phyloP scores from a whole-genome alignment of 2,329 filamentous ascomycete species.

The Trichophyton mentagrophytes region DNA sequence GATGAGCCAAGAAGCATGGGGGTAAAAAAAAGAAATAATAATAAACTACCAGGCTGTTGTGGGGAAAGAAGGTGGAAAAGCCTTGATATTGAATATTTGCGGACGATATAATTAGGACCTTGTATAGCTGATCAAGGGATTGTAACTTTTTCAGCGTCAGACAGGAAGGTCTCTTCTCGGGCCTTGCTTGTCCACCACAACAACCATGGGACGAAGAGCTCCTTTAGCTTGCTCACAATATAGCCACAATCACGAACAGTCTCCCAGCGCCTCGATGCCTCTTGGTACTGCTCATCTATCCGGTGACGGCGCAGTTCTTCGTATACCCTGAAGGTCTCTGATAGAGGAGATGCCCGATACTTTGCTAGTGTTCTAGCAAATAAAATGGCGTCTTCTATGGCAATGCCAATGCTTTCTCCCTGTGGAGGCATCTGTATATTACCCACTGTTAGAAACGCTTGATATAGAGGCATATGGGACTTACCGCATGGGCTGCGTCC shows the following conservation, averaged over 20 bases:
- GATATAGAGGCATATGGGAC: slow-evolving; percentile 14
- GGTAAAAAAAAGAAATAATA: too few relatives aligned
- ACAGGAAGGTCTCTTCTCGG: slow-evolving; percentile 2
- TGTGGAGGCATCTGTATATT: slow-evolving; percentile 31
- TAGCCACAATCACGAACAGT: slow-evolving; percentile 4
- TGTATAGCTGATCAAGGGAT: not conserved
- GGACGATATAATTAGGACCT: too few relatives aligned
- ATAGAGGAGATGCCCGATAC: not conserved
- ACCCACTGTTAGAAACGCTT: not conserved
- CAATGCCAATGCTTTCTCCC: slow-evolving; percentile 33
- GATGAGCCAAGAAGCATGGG: too few relatives aligned
- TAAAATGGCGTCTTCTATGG: slow-evolving; percentile 30
- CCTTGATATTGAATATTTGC: not conserved
- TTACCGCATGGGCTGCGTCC: slow-evolving; percentile 32
- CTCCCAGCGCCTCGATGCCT: slow-evolving; percentile 8
- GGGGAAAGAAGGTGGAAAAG: not conserved
- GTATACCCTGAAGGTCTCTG: slow-evolving; percentile 4
- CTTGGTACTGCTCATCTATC: slow-evolving; percentile 4
- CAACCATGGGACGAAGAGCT: slow-evolving; percentile 3
- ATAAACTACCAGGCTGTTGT: too few relatives aligned
- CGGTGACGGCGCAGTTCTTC: slow-evolving; percentile 4
- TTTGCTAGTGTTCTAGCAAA: slow-evolving; percentile 5
- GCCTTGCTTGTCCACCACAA: slow-evolving; percentile 5
- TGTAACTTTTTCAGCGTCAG: not conserved
- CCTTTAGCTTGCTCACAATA: slow-evolving; percentile 7